Evolutionary conservation across 176 grass and related monocot species (phyloP).

Genomic region (Oryza australiensis): DNA sequence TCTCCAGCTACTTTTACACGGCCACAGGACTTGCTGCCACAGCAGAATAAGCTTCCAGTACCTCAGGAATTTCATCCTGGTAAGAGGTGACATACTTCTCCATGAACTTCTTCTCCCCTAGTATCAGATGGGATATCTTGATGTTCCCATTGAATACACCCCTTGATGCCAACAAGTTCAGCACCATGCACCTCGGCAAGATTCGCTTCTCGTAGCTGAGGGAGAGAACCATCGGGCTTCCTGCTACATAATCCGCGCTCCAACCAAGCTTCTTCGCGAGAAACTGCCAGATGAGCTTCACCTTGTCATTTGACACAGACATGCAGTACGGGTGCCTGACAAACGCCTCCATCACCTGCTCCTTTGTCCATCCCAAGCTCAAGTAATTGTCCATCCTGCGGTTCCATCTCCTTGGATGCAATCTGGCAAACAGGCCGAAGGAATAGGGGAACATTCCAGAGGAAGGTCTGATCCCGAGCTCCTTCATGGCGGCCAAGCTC

Average conservation of each 20-base stretch:
- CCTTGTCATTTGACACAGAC: conserved; percentile 50
- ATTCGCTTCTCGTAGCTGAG: conserved; percentile 54
- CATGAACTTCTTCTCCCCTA: conserved; percentile 25
- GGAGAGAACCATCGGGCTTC: conserved; percentile 28
- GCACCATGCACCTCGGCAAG: conserved; percentile 45
- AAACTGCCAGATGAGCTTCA: conserved; percentile 45
- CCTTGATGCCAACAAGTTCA: conserved; percentile 41
- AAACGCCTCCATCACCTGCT: conserved; percentile 50
- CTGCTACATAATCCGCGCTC: conserved; percentile 25
- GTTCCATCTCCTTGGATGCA: conserved; percentile 28
- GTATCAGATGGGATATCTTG: neutral
- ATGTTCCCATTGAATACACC: conserved; percentile 7
- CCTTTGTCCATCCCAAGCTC: conserved; percentile 61
- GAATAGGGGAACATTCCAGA: conserved; percentile 42
- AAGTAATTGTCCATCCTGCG: conserved; percentile 43
- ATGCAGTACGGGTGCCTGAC: conserved; percentile 51
- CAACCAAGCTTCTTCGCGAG: conserved; percentile 49
- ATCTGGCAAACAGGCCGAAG: conserved; percentile 28
- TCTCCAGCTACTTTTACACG: conserved; percentile 11
- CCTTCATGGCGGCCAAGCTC: conserved; percentile 30
- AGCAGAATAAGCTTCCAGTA: conserved; percentile 38
- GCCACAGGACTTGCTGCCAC: neutral
- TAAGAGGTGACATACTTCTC: conserved; percentile 31
- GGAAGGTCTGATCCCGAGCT: conserved; percentile 34
- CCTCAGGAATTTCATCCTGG: conserved; percentile 29